Conservation (phyloP, 2,329 filamentous ascomycete genomes). For the Colletotrichum falcatum region DNA sequence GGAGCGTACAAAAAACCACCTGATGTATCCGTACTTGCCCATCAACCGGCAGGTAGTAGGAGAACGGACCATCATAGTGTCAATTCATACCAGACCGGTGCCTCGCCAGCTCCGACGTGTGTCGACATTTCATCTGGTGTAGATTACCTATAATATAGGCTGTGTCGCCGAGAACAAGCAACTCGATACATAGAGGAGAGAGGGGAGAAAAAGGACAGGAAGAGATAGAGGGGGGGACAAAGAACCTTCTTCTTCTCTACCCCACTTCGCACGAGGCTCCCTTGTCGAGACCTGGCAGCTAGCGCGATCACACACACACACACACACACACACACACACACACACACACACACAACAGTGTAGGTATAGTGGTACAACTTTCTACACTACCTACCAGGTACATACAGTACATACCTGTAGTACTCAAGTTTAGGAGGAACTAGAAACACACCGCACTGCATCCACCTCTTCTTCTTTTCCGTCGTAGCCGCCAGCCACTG, state of each 20-base stretch:
- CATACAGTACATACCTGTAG: no score
- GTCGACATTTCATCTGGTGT: not conserved
- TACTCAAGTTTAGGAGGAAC: no score
- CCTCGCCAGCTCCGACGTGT: not conserved
- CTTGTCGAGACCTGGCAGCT: constrained; percentile 28
- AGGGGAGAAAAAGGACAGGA: not conserved
- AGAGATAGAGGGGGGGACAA: not conserved
- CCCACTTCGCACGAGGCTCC: constrained; percentile 39
- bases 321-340: not conserved
- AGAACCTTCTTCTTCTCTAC: not conserved
- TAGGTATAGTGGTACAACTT: no score
- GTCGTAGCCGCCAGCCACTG: constrained; percentile 18
- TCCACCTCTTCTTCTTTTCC: not conserved
- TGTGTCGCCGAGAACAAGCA: not conserved
- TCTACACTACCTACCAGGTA: no score
- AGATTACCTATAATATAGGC: not conserved
- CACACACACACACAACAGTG: not conserved
- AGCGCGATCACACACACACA: constrained; percentile 10
- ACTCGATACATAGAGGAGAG: not conserved
- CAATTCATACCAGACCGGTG: not conserved
- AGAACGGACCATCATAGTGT: not conserved
- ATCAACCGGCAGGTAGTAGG: not conserved
- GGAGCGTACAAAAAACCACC: not conserved
- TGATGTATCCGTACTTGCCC: not conserved
- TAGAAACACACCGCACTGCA: not conserved